Base-by-base conservation (phyloP, 768 basidiomycete genomes). In the Collybia sordida region DNA sequence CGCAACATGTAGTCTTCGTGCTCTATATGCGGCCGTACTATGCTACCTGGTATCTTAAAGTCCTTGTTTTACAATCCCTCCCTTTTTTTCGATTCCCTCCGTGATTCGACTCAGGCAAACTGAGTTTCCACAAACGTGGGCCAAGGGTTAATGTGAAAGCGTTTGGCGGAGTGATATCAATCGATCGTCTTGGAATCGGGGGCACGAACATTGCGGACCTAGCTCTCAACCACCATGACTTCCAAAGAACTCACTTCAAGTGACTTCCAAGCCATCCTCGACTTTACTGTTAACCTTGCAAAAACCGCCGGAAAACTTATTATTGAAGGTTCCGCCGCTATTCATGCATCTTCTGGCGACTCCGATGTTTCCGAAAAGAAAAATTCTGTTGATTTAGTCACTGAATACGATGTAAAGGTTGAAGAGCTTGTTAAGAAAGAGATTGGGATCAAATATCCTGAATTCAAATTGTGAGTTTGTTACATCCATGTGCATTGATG, bases 381-480 rank as follows among this genome's bases (percentile, higher is more conserved):
- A 71, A 97, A 95, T 63, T 82, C 93, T 2, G 93, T 94, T 18
- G 95, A 97, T 70, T 74, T 98, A 25, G 95, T 98, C 21, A 98
- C 95, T 0, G 89, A 95, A 69, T 97, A 91, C 60, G 95, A 98
- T 66, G 86, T 94, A 31, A 82, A 78, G 39, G 95, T 97, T 9
- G 95, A 97, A 67, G 85, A 90, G 52, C 72, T 93, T 40, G 90
- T 97, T 44, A 85, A 83, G 68, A 62, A 73, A 23, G 80, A 85
- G 62, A 80, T 96, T 47, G 71, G 73, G 24, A 66, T 69, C 21
- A 74, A 71, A 44, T 95, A 90, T 65, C 92, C 93, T 0, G 56
- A 68, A 2, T 95, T 92, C 67, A 72, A 85, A 55, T 96, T 97
- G 93, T 94, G 64, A 64, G 90, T 77, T 2, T 15, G 22, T 41